Base-by-base conservation (phyloP, 2,329 filamentous ascomycete species). In the Phialophora expanda region DNA sequence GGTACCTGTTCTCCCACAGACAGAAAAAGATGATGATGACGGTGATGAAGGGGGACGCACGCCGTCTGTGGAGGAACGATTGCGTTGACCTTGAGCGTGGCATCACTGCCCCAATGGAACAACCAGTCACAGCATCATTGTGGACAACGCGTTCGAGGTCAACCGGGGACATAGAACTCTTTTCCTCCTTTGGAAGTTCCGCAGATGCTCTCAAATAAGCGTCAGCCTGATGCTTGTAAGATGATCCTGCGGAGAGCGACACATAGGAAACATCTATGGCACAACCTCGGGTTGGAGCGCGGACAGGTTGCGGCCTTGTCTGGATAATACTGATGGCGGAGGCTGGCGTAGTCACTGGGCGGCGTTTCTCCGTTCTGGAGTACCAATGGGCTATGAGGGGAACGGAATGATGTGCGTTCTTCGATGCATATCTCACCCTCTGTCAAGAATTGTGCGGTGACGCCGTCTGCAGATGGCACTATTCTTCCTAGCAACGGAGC, bases 21-120 rank as follows among this genome's bases (percentile, higher is more conserved):
- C 62, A 64, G 34, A 64, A 59, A 24, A 51, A 54, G 55, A 56
- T 55, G 44, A 64, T 64, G 17, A n/a, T 44, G 38, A n/a, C 14
- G 1, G 17, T n/a, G 38, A n/a, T 44, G 38, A 44, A 44, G 17
- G 17, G 17, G 4, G 38, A 44, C 17, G 38, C 38, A n/a, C 38
- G 38, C 9, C 24, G 54, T 28, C 48, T 14, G 24, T 28, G 55
- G 22, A 48, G 44, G 30, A 64, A 44, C 17, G 48, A 22, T 22
- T 12, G 12, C 1, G 2, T 38, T 20, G 46, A 61, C 20, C 48
- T 26, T 9, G 46, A 61, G 48, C 14, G 24, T 20, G 24, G 51
- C n/a, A 28, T 56, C 32, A 20, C 32, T 8, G 46, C 14, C n/a
- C 28, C 28, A 32, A 30, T 24, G 28, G 9, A 51, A 55, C 51